A percentile compares a stretch with the other conserved stretches of the same genome.
Evolutionary conservation across 1,284 basidiomycete genomes (phyloP).

Genomic region (Fomes fomentarius): DNA sequence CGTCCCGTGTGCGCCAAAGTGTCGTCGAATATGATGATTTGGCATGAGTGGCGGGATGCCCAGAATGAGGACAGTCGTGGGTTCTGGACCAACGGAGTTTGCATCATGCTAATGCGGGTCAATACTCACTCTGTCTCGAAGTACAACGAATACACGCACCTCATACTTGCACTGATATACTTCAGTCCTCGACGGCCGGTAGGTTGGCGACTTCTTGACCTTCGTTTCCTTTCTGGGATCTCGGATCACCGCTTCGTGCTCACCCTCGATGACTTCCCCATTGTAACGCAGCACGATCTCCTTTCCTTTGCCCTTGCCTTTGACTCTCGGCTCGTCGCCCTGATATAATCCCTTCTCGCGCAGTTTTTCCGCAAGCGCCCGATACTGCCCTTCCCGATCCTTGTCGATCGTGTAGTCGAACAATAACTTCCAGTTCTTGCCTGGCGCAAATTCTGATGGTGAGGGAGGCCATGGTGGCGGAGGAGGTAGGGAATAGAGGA

Average conservation of each 20-base stretch:
- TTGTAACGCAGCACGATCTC: slow-evolving; percentile 59
- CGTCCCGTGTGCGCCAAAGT: slow-evolving; percentile 71
- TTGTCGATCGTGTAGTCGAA: slow-evolving; percentile 63
- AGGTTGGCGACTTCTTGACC: slow-evolving; percentile 36
- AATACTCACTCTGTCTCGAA: slow-evolving; percentile 6
- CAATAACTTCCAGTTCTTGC: slow-evolving; percentile 58
- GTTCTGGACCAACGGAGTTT: slow-evolving; percentile 76
- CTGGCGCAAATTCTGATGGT: slow-evolving; percentile 47
- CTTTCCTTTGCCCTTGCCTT: slow-evolving; percentile 65
- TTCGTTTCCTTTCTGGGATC: slow-evolving; percentile 60
- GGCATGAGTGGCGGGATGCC: slow-evolving; percentile 77
- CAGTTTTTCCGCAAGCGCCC: slow-evolving; percentile 55
- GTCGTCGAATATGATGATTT: slow-evolving; percentile 64
- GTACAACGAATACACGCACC: slow-evolving; percentile 45
- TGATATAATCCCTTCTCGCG: slow-evolving; percentile 41
- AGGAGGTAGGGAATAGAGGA: slow-evolving; percentile 40
- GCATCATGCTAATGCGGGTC: slow-evolving; percentile 67
- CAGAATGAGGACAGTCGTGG: slow-evolving; percentile 77
- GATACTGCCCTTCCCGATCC: slow-evolving; percentile 47
- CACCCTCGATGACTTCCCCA: slow-evolving; percentile 57
- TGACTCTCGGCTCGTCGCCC: slow-evolving; percentile 48
- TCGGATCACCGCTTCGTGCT: slow-evolving; percentile 43
- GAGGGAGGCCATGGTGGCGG: slow-evolving; percentile 50
- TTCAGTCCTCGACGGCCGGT: slow-evolving; percentile 44
- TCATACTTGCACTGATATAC: slow-evolving; percentile 61